A percentile compares a stretch with the other conserved stretches of the same genome.
Evolutionary conservation across 2,329 filamentous ascomycete genomes (phyloP).

Genomic region (Nemania sp.): DNA sequence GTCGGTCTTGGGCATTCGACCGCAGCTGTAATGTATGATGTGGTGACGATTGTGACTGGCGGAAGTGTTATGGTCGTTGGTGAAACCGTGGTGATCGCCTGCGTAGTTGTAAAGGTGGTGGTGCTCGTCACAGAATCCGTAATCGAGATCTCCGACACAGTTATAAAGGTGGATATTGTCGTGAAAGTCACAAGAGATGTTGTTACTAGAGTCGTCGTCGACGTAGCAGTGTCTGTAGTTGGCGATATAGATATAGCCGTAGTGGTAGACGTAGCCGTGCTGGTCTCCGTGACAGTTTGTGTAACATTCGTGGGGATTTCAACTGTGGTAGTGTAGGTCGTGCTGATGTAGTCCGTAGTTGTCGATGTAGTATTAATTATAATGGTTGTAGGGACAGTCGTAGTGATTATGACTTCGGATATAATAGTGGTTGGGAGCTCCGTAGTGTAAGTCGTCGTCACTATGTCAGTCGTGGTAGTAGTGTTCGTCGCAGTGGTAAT

Average conservation of each 20-base stretch:
- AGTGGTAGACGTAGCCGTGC: conserved; percentile 28
- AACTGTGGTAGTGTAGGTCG: conserved; percentile 42
- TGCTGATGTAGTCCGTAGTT: conserved; percentile 43
- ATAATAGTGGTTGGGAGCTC: conserved; percentile 43
- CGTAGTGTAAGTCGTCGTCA: conserved; percentile 43
- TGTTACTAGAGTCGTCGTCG: conserved; percentile 45
- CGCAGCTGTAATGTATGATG: conserved; percentile 48
- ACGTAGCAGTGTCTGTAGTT: conserved; percentile 43
- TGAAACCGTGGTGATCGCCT: conserved; percentile 43
- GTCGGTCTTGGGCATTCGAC: conserved; percentile 61
- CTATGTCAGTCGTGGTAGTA: conserved; percentile 18
- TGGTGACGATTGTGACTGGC: conserved; percentile 39
- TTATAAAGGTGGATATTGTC: conserved; percentile 47
- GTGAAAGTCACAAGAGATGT: conserved; percentile 47
- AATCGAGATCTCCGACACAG: conserved; percentile 45
- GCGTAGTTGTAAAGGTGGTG: conserved; percentile 49
- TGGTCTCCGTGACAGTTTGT: conserved; percentile 28
- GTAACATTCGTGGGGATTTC: conserved; percentile 41
- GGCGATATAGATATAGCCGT: conserved; percentile 35
- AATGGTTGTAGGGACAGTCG: conserved; percentile 44
- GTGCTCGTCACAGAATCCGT: conserved; percentile 50
- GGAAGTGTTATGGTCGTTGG: conserved; percentile 43
- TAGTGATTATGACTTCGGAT: conserved; percentile 40
- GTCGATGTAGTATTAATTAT: conserved; percentile 40
- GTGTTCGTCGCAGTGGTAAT: conserved; percentile 26